Percentiles rank a stretch among this genome's conserved stretches.
Evolutionary conservation across 2,329 filamentous ascomycete species (phyloP).

Genomic region (Penicillium sumatraense): DNA sequence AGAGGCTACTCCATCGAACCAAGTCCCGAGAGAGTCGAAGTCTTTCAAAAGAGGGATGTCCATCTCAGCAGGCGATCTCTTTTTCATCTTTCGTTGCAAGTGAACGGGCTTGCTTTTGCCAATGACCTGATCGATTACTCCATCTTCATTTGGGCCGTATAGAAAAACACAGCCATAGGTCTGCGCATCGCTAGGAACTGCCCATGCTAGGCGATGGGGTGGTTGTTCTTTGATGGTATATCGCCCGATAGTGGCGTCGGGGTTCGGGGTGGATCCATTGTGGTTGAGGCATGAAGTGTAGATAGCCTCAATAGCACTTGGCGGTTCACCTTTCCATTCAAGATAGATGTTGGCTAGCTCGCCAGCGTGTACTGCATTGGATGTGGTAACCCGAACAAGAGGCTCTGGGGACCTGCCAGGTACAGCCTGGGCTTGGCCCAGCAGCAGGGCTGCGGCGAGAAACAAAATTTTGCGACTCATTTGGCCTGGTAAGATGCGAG

Average conservation of each 20-base stretch:
- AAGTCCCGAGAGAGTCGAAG: conserved; percentile 29
- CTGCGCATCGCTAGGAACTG: conserved; percentile 10
- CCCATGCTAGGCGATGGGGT: conserved; percentile 16
- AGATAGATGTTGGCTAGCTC: conserved; percentile 16
- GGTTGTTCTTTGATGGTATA: conserved; percentile 4
- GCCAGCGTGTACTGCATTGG: conserved; percentile 6
- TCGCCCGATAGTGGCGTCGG: conserved; percentile 5
- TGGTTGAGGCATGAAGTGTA: neutral
- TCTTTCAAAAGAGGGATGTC: conserved; percentile 19
- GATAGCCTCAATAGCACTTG: conserved; percentile 6
- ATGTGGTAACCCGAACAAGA: conserved; percentile 5
- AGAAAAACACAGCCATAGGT: conserved; percentile 9
- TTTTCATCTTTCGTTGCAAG: conserved; percentile 4
- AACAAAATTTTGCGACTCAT: neutral
- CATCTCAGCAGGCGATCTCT: conserved; percentile 10
- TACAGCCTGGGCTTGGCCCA: neutral
- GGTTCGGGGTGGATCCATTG: neutral
- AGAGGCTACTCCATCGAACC: conserved; percentile 31
- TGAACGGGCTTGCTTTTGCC: conserved; percentile 14
- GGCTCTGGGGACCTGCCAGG: neutral
- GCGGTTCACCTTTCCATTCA: neutral
- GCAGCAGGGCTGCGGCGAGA: neutral
- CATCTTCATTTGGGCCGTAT: neutral
- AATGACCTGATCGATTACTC: neutral
- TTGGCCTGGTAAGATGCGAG: neutral